Base-by-base conservation (phyloP, 176 grass and related monocot genomes). In the Raddia guianensis region DNA sequence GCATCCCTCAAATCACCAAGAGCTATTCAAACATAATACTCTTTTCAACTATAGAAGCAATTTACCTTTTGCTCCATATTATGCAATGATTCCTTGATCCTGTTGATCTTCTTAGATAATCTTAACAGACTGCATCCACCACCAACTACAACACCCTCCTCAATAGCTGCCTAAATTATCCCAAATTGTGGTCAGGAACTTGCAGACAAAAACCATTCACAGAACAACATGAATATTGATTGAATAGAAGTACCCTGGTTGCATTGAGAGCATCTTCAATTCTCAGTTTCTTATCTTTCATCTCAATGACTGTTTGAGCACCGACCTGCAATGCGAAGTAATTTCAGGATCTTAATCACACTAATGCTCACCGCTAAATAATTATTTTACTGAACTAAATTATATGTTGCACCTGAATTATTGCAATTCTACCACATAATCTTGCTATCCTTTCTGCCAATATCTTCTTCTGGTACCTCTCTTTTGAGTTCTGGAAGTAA, bases 211-310 rank as follows among this genome's bases (percentile, higher is more conserved):
- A 19, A 54, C 9, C 49, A 58, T 6, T 35, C 35, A 87, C 49
- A 70, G 45, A 18, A 87, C 49, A 70, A 59, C 47, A 89, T 47
- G 12, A 3, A 49, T 52, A 6, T 48, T 20, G 53, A 55, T 66
- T 66, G 48, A 35, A 45, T 70, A 58, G 44, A 70, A 49, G 8
- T 90, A 98, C 95, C 92, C 84, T 98, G 21, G 95, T 94, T 85
- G 92, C 90, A 78, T 98, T 98, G 46, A 98, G 79, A 69, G 95
- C 90, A 87, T 98, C 87, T 89, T 98, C 95, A 87, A 98, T 78
- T 82, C 95, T 94, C 48, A 98, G 76, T 54, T 94, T 94, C 85
- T 94, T 97, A 86, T 97, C 94, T 98, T 98, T 98, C 68, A 94
- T 68, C 77, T 98, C 92, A 44, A 98, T 91, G 46, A 98, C 61